Conservation (phyloP, 1,139 yeast species). For the Scheffersomyces parashehatae region DNA sequence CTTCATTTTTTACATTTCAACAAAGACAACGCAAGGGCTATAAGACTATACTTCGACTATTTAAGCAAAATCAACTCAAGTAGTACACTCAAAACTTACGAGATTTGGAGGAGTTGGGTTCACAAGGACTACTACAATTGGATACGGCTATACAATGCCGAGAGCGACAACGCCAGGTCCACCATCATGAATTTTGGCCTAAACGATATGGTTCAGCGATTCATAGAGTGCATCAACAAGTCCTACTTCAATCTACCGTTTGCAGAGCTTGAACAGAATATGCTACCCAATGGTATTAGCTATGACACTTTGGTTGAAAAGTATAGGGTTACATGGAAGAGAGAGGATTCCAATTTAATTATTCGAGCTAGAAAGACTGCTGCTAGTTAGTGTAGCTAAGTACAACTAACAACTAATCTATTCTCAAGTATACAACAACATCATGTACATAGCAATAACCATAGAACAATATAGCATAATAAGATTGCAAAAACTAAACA, state of each 20-base stretch:
- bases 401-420: too few relatives aligned
- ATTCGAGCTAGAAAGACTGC: conserved; percentile 20
- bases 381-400: too few relatives aligned
- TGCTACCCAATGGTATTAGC: conserved; percentile 31
- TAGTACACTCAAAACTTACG: conserved; percentile 15
- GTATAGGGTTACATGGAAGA: conserved; percentile 29
- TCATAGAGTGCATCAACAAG: conserved; percentile 29
- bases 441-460: too few relatives aligned
- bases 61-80: conserved; percentile 14
- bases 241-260: conserved; percentile 38
- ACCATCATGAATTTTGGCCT: conserved; percentile 47
- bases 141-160: conserved; percentile 36
- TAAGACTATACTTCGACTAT: conserved; percentile 31
- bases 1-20: conserved; percentile 53
- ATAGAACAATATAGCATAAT: too few relatives aligned
- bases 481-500: too few relatives aligned
- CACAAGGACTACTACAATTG: conserved; percentile 42
- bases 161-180: conserved; percentile 27
- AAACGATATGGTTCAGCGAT: conserved; percentile 24
- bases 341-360: conserved; percentile 22
- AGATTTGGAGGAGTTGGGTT: conserved; percentile 37
- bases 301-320: conserved; percentile 18
- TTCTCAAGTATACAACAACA: too few relatives aligned
- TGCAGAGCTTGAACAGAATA: conserved; percentile 18
- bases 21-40: conserved; percentile 34